Evolutionary conservation across 208 protist species (phyloP).

Genomic region (Wallacemonas sp.): DNA sequence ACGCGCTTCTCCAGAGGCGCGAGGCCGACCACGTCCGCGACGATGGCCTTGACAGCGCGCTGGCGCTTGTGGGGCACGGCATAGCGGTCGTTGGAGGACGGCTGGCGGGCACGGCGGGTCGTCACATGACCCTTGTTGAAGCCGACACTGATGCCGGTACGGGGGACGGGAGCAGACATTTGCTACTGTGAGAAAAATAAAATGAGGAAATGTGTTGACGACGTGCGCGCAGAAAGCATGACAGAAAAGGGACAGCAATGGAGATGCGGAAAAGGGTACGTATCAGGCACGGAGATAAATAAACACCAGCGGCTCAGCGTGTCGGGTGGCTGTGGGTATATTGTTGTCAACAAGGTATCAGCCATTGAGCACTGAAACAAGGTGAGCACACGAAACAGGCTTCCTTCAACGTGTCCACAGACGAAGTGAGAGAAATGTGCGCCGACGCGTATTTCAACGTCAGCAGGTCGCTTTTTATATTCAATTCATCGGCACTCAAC

Average conservation of each 20-base stretch:
- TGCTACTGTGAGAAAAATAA: constrained; percentile 14
- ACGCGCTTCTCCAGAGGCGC: constrained; percentile 92
- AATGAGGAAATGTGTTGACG: constrained; percentile 20
- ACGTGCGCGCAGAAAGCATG: too few relatives aligned
- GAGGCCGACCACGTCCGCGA: constrained; percentile 89
- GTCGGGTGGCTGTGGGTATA: too few relatives aligned
- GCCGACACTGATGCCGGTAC: constrained; percentile 89
- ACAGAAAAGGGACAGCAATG: background rate
- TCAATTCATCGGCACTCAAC: too few relatives aligned
- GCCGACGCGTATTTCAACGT: too few relatives aligned
- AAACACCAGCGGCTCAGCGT: background rate
- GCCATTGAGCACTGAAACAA: too few relatives aligned
- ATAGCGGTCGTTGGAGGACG: constrained; percentile 79
- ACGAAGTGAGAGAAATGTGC: background rate
- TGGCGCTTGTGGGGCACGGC: constrained; percentile 87
- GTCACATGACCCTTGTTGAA: constrained; percentile 93
- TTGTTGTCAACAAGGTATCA: too few relatives aligned
- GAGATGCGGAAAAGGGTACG: too few relatives aligned
- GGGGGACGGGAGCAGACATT: constrained; percentile 69
- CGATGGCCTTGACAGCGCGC: constrained; percentile 90
- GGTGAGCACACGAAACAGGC: too few relatives aligned
- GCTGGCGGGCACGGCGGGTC: constrained; percentile 79
- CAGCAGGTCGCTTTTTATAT: too few relatives aligned
- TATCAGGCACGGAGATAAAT: background rate
- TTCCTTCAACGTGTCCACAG: too few relatives aligned